These are phyloP conservation scores for Acarospora socialis DNA, from an alignment of 2,329 filamentous ascomycete genomes.

Conservation along the genomic window DNA sequence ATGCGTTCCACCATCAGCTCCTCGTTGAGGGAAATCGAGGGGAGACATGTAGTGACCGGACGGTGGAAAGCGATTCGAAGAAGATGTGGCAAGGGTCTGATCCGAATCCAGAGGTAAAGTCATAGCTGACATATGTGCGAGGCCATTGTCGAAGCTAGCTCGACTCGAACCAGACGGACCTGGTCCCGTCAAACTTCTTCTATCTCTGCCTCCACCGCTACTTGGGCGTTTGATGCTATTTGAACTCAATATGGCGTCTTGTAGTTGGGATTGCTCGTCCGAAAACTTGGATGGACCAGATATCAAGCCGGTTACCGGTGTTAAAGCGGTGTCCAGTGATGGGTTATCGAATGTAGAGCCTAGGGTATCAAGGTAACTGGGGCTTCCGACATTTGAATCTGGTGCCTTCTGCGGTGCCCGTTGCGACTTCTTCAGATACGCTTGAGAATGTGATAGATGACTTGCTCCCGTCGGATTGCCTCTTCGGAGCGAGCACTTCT, in stretches of 20 bases:
- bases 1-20: too few species aligned
- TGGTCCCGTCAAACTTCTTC: slow-evolving; percentile 41
- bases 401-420: slow-evolving; percentile 28
- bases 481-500: slow-evolving; percentile 93
- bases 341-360: too few species aligned
- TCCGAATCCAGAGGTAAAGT: not conserved
- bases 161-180: slow-evolving; percentile 36
- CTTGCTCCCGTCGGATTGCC: slow-evolving; percentile 91
- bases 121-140: slow-evolving; percentile 28
- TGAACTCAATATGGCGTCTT: slow-evolving; percentile 37
- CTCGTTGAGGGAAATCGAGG: too few species aligned
- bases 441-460: slow-evolving; percentile 84
- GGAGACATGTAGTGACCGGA: too few species aligned
- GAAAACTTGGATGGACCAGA: slow-evolving; percentile 1
- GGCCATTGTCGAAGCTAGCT: slow-evolving; percentile 30
- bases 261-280: not conserved
- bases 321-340: too few species aligned
- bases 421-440: slow-evolving; percentile 64
- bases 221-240: slow-evolving; percentile 46
- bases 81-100: not conserved
- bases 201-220: slow-evolving; percentile 42
- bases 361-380: too few species aligned
- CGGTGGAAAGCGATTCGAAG: too few species aligned
- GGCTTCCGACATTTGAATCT: slow-evolving; percentile 32
- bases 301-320: too few species aligned